These are phyloP conservation scores for Tulasnella calospora DNA, from an alignment of 768 basidiomycete genomes.

Conservation along the genomic window DNA sequence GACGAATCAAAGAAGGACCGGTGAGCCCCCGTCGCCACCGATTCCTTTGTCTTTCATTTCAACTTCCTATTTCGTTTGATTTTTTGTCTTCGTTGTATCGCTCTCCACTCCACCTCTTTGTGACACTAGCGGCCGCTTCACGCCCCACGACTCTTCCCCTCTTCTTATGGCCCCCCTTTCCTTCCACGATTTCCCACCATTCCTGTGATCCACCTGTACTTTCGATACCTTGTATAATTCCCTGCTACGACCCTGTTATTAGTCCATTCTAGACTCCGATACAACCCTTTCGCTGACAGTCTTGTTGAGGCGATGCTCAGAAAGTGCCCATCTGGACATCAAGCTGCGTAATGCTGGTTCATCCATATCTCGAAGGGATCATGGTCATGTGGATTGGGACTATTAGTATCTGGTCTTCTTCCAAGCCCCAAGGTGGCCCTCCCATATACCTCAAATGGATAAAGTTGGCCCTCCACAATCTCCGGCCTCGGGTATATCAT, in stretches of 20 bases:
- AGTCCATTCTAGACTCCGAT: background rate
- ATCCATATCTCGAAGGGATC: background rate
- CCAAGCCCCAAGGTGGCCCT: background rate
- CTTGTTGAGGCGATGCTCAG: background rate
- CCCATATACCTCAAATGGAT: background rate
- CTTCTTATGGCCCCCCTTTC: background rate
- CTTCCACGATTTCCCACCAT: background rate
- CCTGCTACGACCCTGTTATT: slow-evolving; percentile 1
- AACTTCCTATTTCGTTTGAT: background rate
- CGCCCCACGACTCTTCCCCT: background rate
- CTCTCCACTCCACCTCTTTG: background rate
- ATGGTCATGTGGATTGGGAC: background rate
- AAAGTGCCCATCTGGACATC: background rate
- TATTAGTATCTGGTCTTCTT: no score
- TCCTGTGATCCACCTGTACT: background rate
- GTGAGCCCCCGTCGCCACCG: slow-evolving; percentile 6
- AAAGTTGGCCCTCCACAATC: background rate
- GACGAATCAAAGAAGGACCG: slow-evolving; percentile 19
- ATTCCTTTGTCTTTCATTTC: background rate
- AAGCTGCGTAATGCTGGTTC: background rate
- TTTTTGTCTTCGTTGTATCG: background rate
- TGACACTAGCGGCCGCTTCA: background rate
- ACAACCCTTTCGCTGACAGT: background rate
- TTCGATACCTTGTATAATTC: slow-evolving; percentile 4
- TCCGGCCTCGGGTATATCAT: background rate